Conservation (phyloP, 2,329 filamentous ascomycete species). For the Ciborinia camelliae region DNA sequence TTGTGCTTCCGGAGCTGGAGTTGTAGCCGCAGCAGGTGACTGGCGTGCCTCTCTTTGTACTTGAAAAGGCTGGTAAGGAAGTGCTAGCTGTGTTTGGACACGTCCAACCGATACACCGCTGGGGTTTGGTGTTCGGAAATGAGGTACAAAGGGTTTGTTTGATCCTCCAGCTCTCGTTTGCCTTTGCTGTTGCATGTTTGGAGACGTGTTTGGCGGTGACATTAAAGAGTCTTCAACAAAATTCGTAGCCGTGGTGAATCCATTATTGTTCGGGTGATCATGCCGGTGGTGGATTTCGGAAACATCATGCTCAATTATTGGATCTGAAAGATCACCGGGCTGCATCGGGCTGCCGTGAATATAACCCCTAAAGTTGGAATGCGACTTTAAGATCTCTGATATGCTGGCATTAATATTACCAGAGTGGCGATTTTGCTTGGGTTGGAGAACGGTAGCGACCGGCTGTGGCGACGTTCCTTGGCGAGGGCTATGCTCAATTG, state of each 20-base stretch:
- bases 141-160: slow-evolving; percentile 32
- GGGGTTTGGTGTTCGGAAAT: slow-evolving; percentile 19
- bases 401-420: neutral
- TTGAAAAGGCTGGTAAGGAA: neutral
- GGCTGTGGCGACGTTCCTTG: neutral
- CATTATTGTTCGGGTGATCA: slow-evolving; percentile 17
- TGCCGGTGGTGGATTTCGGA: neutral
- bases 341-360: neutral
- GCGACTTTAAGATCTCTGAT: neutral
- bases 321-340: neutral
- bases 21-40: neutral
- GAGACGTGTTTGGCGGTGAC: slow-evolving; percentile 23
- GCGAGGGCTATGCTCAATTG: neutral
- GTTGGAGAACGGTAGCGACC: neutral
- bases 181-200: neutral
- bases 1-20: slow-evolving; percentile 1
- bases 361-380: neutral
- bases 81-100: slow-evolving; percentile 25
- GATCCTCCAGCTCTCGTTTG: slow-evolving; percentile 17
- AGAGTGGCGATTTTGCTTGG: neutral
- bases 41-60: slow-evolving; percentile 12
- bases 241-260: slow-evolving; percentile 32
- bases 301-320: neutral
- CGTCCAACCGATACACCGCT: slow-evolving; percentile 14
- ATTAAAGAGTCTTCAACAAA: slow-evolving; percentile 20